phyloP scores from a whole-genome alignment of 1,284 basidiomycete genomes.

The Kalmanozyma brasiliensis region DNA sequence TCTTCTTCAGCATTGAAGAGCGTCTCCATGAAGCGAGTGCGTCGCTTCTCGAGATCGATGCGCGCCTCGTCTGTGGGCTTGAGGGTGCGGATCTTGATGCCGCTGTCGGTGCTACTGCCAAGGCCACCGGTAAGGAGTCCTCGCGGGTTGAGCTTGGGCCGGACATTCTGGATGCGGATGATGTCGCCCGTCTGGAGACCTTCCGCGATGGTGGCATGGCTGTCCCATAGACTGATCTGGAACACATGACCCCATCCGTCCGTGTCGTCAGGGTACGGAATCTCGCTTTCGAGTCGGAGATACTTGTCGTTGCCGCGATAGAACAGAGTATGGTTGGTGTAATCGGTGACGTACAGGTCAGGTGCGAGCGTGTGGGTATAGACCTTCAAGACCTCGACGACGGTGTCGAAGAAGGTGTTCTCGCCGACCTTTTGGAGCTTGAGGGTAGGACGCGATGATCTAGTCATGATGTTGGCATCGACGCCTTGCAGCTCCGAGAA shows the following conservation, averaged over 20 bases:
- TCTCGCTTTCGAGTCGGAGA: constrained; percentile 14
- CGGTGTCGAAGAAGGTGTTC: constrained; percentile 52
- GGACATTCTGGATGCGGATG: constrained; percentile 55
- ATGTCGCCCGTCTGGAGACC: constrained; percentile 51
- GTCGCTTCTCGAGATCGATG: constrained; percentile 26
- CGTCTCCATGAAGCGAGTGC: constrained; percentile 24
- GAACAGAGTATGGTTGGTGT: constrained; percentile 50
- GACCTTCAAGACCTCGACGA: constrained; percentile 58
- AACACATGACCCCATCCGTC: constrained; percentile 54
- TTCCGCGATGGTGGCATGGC: constrained; percentile 48
- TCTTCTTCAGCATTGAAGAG: constrained; percentile 24
- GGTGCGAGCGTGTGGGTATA: constrained; percentile 47
- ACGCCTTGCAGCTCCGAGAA: constrained; percentile 34
- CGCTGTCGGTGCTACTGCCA: constrained; percentile 43
- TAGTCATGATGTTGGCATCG: constrained; percentile 25
- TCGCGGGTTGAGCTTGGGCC: constrained; percentile 42
- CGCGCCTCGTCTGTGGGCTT: constrained; percentile 35
- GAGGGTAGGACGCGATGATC: constrained; percentile 29
- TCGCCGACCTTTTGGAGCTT: constrained; percentile 36
- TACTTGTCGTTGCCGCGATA: constrained; percentile 52
- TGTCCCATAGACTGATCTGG: constrained; percentile 57
- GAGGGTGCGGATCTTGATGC: constrained; percentile 49
- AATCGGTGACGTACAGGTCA: constrained; percentile 62
- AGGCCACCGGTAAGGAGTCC: constrained; percentile 53
- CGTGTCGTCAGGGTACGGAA: constrained; percentile 38